Percentiles rank a stretch among this genome's conserved stretches.
These are phyloP conservation scores for Populus trichocarpa DNA, from an alignment of 441 rosid species.

Conservation along the genomic window DNA sequence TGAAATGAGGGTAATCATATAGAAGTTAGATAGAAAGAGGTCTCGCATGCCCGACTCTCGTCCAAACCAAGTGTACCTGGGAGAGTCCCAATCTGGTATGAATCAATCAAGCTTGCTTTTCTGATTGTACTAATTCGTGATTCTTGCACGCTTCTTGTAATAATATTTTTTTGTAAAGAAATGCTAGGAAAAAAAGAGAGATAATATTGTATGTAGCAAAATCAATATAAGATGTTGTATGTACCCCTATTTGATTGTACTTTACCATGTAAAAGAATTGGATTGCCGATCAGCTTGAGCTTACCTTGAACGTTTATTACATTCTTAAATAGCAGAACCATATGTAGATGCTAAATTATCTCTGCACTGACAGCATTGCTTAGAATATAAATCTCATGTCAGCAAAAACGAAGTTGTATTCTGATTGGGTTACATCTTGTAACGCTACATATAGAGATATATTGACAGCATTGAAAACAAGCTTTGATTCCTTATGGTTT, in stretches of 20 bases:
- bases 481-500: too few species aligned
- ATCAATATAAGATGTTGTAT: conserved; percentile 6
- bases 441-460: too few species aligned
- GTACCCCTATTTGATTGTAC: not conserved
- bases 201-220: conserved; percentile 7
- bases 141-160: conserved; percentile 38
- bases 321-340: not conserved
- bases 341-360: too few species aligned
- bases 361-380: too few species aligned
- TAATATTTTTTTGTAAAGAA: conserved; percentile 36
- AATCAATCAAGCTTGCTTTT: conserved; percentile 11
- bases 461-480: too few species aligned
- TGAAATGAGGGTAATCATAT: conserved; percentile 16
- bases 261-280: not conserved
- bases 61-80: not conserved
- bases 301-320: not conserved
- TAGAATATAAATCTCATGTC: too few species aligned
- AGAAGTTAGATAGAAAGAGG: conserved; percentile 8
- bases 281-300: not conserved
- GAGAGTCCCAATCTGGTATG: conserved; percentile 13
- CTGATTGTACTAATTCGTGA: conserved; percentile 36
- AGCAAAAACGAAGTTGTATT: too few species aligned
- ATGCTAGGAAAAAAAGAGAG: conserved; percentile 1
- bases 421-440: too few species aligned
- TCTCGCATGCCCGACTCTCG: not conserved